Evolutionary conservation across 2,329 filamentous ascomycete species (phyloP), one percentile per base, ranked within the genome.

Genomic region (Stagonosporopsis cucurbitacearum): DNA sequence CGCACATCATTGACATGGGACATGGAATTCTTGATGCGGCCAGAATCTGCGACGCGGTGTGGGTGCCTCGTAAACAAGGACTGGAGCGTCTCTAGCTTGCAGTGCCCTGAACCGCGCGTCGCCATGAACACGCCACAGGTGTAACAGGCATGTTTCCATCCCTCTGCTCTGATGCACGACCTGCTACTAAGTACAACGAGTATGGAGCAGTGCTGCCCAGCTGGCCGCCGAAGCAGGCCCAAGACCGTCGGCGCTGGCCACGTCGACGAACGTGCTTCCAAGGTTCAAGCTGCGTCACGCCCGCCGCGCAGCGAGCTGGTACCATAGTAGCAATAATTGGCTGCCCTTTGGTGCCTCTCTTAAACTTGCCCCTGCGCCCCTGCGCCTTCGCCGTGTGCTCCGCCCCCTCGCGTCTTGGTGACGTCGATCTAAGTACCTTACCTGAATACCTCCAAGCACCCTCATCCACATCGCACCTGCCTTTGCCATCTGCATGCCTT

Each of bases 401-500:
- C 46, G 50, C 54, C 53, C 40, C 45, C 39, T 50, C 55, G 63
- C 62, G 60, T 54, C 48, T 32, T 59, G 46, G 60, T 63, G 58
- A 61, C 59, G 60, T 62, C 54, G 50, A 58, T 62, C 58, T 39
- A 50, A 25, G 28, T 39, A 23, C 41, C 23, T 28, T 22, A 39
- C 46, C 33, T 23, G 23, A 30, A 3, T 11, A 30, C 26, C 39
- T 8, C 53, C 46, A 50, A 28, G 40, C 53, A 35, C 35, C 46
- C 42, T 35, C 41, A 28, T 15, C 41, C 41, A 32, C 40, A 49
- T 20, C 42, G 49, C 55, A 46, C 62, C 51, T 51, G n/a, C 55
- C 50, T 23, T 50, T 53, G 52, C 56, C 60, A 23, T 51, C 48
- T 40, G 55, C 5, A 75, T 75, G 73, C 47, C 70, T 37, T 68